Conservation (phyloP, 1,139 yeast genomes). For the Saccharomyces hybrid region DNA sequence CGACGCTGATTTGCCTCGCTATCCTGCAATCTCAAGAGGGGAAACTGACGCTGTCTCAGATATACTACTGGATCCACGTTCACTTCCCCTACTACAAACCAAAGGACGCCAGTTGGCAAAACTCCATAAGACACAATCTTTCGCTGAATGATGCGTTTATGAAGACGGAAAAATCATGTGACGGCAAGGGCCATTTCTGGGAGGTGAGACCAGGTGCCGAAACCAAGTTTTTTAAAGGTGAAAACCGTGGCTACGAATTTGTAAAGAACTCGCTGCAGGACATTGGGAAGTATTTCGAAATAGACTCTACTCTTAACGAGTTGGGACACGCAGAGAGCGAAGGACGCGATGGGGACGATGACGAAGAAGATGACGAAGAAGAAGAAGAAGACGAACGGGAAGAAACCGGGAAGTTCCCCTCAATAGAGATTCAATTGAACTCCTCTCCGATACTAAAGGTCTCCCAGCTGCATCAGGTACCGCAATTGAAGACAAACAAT, state of each 20-base stretch:
- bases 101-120: too few species aligned
- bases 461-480: not conserved
- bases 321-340: not conserved
- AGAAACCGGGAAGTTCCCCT: not conserved
- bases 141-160: too few species aligned
- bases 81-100: too few species aligned
- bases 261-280: slow-evolving; percentile 19
- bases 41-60: slow-evolving; percentile 79
- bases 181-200: too few species aligned
- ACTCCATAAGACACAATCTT: too few species aligned
- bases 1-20: too few species aligned
- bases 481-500: not conserved
- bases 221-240: slow-evolving; percentile 63
- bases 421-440: not conserved
- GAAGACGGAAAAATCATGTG: too few species aligned
- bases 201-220: slow-evolving; percentile 36
- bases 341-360: not conserved
- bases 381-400: not conserved
- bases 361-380: not conserved
- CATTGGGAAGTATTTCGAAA: slow-evolving; percentile 11
- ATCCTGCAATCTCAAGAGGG: slow-evolving; percentile 32
- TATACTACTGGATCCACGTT: slow-evolving; percentile 80
- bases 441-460: not conserved
- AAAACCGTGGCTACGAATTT: slow-evolving; percentile 19
- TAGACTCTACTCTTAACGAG: not conserved